Evolutionary conservation across 352 stramenopile genomes (phyloP), one percentile per base, ranked within the genome.

Genomic region (Pythium inflatum): DNA sequence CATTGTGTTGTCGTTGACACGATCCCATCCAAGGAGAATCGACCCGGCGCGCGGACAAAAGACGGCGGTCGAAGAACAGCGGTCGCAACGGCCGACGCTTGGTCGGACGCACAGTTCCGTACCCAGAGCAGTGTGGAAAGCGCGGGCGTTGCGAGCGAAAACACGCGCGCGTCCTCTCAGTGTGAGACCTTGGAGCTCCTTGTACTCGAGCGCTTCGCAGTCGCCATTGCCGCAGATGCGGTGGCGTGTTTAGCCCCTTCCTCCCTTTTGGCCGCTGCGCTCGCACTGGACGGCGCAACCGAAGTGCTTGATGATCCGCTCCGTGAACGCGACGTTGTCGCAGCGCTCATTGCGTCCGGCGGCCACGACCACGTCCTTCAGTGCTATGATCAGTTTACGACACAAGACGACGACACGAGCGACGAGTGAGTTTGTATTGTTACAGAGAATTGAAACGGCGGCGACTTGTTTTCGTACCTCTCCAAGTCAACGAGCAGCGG

Each of bases 191-290:
- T 80, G 64, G n/a, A 92, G 65, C 30, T 81, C 76, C 36, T 67
- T 66, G 56, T 91, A 90, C 40, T 84, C 66, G 38, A 90, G 63
- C 41, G 76, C 62, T 27, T 84, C 72, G 65, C 83, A 92, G 4
- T 66, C 70, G 0, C 76, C 78, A 34, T 82, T 85, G 25, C 72
- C 64, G 40, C 85, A 92, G 56, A 89, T 82, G 67, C 81, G 82
- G 33, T 80, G 84, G 45, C 59, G n/a, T n/a, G n/a, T n/a, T n/a
- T n/a, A n/a, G n/a, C n/a, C n/a, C n/a, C n/a, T n/a, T n/a, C n/a
- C n/a, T n/a, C n/a, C n/a, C n/a, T n/a, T n/a, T n/a, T 50, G 8
- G 41, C 27, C n/a, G n/a, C 24, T 16, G 45, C 34, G 27, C 45
- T 7, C 25, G 48, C n/a, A 4, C 24, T 2, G 27, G 7, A 33